Evolutionary conservation across 148 eudicot species (phyloP), one percentile per base, ranked within the genome.

Genomic region (Rhododendron ferrugineum): DNA sequence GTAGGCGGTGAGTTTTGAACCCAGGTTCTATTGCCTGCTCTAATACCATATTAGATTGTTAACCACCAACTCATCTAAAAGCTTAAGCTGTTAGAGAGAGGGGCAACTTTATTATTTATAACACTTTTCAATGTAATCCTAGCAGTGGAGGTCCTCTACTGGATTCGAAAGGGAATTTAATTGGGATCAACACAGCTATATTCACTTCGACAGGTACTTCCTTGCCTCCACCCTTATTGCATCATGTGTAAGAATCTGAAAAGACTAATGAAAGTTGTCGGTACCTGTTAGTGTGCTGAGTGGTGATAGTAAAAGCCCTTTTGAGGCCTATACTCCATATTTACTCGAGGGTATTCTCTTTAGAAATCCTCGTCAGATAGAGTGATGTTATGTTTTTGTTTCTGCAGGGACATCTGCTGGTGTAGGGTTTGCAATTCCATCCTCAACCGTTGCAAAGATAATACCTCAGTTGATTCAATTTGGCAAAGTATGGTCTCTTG

Each of bases 111-210:
- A 40, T 40, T 40, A 40, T 40, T 6, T 40, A 40, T 40, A 40
- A 40, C 44, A 40, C 49, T 46, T 46, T 46, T 46, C 49, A 46
- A 22, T 64, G 30, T 84, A 46, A 80, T 90, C 75, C 79, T 88
- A 77, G 85, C 92, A 97, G 99, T 90, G 99, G 99, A 85, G 99
- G 99, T 49, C 99, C 99, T 81, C 93, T 97, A 84, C 81, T 97
- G 88, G 93, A 95, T 89, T 92, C 99, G 0, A 97, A 95, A 88
- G 99, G 99, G 72, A 92, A 94, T 83, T 89, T 97, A 81, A 93
- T 97, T 88, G 99, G 99, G 83, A 95, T 97, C 11, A 97, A 97
- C 85, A 97, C 99, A 74, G 99, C 99, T 56, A 97, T 97, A 85
- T 97, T 92, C 88, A 97, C 99, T 84, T 98, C 95, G 87, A 97